A percentile compares a stretch with the other conserved stretches of the same genome.
Evolutionary conservation across 129 eudicot genomes (phyloP).

Genomic region (Pittosporum tobira): DNA sequence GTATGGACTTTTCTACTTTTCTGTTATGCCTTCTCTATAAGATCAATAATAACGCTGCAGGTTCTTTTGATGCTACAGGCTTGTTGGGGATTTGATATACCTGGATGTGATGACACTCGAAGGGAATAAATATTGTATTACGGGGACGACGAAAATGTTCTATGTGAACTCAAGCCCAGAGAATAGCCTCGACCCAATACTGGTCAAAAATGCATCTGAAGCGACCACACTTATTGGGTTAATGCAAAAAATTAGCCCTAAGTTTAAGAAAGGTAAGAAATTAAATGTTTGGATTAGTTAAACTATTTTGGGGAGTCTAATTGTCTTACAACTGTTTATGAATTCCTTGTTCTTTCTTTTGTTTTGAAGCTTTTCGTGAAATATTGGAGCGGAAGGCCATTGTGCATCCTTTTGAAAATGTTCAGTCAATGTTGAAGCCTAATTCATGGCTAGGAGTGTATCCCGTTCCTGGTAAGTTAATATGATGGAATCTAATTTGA

Average conservation of each 20-base stretch:
- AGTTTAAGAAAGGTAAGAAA: conserved; percentile 79
- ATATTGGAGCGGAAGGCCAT: conserved; percentile 85
- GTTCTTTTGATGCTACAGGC: conserved; percentile 37
- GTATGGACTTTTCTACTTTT: not conserved
- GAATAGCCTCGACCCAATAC: conserved; percentile 71
- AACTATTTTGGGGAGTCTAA: not conserved
- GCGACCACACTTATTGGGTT: conserved; percentile 90
- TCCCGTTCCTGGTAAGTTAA: conserved; percentile 75
- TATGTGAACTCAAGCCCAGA: conserved; percentile 86
- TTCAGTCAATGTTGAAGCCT: conserved; percentile 86
- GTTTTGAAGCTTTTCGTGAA: conserved; percentile 73
- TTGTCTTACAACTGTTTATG: not conserved
- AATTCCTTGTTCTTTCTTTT: conserved; percentile 6
- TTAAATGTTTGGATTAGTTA: not conserved
- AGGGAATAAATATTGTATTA: conserved; percentile 78
- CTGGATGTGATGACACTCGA: conserved; percentile 83
- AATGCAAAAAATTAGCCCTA: conserved; percentile 85
- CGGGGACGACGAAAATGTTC: conserved; percentile 76
- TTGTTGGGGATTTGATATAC: conserved; percentile 89
- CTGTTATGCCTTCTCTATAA: not conserved
- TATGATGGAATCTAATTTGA: not conserved
- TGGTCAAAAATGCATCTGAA: conserved; percentile 55
- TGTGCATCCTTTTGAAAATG: conserved; percentile 98
- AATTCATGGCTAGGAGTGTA: conserved; percentile 85
- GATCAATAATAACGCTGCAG: not conserved